Conservation (phyloP, 2,329 filamentous ascomycete genomes). For the Microsporum audouinii region DNA sequence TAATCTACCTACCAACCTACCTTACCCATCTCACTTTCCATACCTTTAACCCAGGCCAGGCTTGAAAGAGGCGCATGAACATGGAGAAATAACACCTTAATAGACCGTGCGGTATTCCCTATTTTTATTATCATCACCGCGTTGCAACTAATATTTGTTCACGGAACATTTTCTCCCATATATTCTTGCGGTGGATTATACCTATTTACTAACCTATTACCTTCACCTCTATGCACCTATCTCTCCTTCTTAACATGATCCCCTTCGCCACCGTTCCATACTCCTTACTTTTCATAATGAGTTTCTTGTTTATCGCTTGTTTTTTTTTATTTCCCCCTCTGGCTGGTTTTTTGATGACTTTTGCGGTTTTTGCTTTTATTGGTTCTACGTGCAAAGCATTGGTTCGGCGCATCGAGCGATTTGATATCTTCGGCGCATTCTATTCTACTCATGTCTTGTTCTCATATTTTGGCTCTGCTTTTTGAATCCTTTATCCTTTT, state of each 20-base stretch:
- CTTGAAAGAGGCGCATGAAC: conserved; percentile 5
- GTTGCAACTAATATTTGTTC: neutral
- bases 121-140: neutral
- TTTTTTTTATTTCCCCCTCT: neutral
- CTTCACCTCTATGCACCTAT: neutral
- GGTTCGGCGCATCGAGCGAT: conserved; percentile 4
- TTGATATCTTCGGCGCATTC: conserved; percentile 1
- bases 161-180: neutral
- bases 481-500: neutral
- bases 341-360: neutral
- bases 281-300: neutral
- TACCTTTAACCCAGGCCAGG: neutral
- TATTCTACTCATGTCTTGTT: neutral
- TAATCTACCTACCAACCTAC: neutral
- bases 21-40: neutral
- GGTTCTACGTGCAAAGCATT: neutral
- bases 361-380: neutral
- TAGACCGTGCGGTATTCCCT: neutral
- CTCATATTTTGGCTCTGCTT: neutral
- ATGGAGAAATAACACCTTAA: conserved; percentile 1
- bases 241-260: neutral
- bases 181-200: neutral
- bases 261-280: neutral
- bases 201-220: neutral
- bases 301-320: neutral